These are phyloP conservation scores for Galerina marginata DNA, from an alignment of 768 basidiomycete species.

Conservation along the genomic window DNA sequence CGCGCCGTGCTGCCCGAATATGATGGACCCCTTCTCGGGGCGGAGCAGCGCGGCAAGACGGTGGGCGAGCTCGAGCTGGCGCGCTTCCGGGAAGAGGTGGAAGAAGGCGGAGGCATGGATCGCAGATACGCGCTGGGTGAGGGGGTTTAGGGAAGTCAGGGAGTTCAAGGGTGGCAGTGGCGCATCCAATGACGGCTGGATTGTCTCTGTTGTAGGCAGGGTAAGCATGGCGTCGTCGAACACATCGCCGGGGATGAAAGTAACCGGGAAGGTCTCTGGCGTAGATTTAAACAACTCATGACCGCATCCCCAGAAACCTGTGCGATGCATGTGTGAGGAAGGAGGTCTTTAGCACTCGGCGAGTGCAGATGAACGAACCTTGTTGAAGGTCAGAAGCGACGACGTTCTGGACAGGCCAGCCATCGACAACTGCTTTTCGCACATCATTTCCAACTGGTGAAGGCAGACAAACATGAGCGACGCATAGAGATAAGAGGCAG, in stretches of 20 bases:
- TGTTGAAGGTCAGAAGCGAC: constrained; percentile 39
- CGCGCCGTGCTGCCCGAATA: constrained; percentile 43
- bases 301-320: too few species aligned
- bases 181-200: too few species aligned
- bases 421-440: constrained; percentile 41
- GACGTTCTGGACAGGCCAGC: constrained; percentile 39
- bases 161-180: constrained; percentile 6
- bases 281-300: too few species aligned
- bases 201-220: too few species aligned
- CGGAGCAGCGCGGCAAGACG: constrained; percentile 37
- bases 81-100: constrained; percentile 40
- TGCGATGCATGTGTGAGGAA: too few species aligned
- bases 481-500: neutral
- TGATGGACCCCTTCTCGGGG: constrained; percentile 37
- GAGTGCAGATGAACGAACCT: too few species aligned
- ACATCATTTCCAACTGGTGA: constrained; percentile 42
- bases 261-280: too few species aligned
- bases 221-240: too few species aligned
- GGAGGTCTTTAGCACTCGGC: too few species aligned
- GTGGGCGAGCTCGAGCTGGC: constrained; percentile 34
- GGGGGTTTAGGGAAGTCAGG: constrained; percentile 31
- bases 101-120: constrained; percentile 47
- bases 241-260: too few species aligned
- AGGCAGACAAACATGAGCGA: neutral
- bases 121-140: constrained; percentile 49